Conservation (phyloP, 192 early-diverging fungal genomes). For the Diversispora epigaea region DNA sequence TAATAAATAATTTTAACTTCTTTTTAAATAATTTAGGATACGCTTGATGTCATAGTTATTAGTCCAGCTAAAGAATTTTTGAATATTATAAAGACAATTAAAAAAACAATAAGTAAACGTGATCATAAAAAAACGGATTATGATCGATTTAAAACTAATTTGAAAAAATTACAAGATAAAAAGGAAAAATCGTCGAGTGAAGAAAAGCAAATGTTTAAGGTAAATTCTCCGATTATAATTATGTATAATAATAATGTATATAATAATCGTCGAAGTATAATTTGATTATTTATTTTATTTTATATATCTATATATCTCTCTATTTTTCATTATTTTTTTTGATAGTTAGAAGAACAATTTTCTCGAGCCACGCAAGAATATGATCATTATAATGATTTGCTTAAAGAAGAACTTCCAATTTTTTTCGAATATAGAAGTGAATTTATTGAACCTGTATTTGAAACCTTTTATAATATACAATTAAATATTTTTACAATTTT, state of each 20-base stretch:
- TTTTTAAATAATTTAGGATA: too few relatives aligned
- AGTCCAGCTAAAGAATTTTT: conserved; percentile 77
- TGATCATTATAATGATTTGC: conserved; percentile 75
- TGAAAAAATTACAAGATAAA: conserved; percentile 77
- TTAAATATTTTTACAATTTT: conserved; percentile 72
- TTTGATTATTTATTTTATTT: too few relatives aligned
- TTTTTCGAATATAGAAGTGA: conserved; percentile 71
- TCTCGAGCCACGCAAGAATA: conserved; percentile 83
- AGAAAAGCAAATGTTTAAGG: conserved; percentile 66
- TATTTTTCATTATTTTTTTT: not conserved
- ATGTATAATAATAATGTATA: not conserved
- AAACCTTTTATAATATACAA: conserved; percentile 83
- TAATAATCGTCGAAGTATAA: too few relatives aligned
- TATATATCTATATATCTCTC: too few relatives aligned
- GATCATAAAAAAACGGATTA: conserved; percentile 92
- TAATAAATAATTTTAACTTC: too few relatives aligned
- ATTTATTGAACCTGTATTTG: conserved; percentile 88
- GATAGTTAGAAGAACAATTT: conserved; percentile 65
- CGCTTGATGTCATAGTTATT: conserved; percentile 77
- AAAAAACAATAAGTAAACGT: conserved; percentile 84
- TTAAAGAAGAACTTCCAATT: conserved; percentile 77
- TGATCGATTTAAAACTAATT: conserved; percentile 72
- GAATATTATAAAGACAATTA: conserved; percentile 72
- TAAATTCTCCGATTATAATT: conserved; percentile 4
- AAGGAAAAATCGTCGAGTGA: conserved; percentile 59